A percentile compares a stretch with the other conserved stretches of the same genome.
These are phyloP conservation scores for Auricularia heimuer DNA, from an alignment of 768 basidiomycete species.

Conservation along the genomic window DNA sequence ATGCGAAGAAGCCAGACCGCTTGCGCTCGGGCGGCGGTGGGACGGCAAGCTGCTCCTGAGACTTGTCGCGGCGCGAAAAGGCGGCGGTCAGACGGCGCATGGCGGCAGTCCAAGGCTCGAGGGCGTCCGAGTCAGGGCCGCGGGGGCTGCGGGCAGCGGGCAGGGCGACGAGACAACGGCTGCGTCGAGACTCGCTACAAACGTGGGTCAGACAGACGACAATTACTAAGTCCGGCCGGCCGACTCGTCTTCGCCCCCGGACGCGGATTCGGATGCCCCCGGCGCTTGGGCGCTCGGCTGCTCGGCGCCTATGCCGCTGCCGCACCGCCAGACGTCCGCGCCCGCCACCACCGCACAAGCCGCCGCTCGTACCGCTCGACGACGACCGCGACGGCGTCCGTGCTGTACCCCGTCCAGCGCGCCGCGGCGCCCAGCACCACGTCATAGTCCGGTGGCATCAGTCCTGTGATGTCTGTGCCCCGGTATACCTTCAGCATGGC, in stretches of 20 bases:
- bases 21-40: not conserved
- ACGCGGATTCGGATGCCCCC: no score
- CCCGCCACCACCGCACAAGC: slow-evolving; percentile 40
- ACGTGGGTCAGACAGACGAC: no score
- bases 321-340: not conserved
- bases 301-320: not conserved
- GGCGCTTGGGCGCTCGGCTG: no score
- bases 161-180: no score
- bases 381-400: slow-evolving; percentile 41
- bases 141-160: no score
- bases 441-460: slow-evolving; percentile 40
- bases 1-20: not conserved
- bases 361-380: slow-evolving; percentile 61
- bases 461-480: slow-evolving; percentile 56
- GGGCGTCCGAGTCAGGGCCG: not conserved
- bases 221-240: no score
- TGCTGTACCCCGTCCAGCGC: slow-evolving; percentile 43
- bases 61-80: slow-evolving; percentile 1
- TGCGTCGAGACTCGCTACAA: no score
- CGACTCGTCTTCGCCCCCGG: no score
- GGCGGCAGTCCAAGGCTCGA: not conserved
- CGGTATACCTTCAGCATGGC: slow-evolving; percentile 55
- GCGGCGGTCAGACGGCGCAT: not conserved
- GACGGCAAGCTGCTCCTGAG: not conserved
- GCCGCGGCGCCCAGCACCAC: slow-evolving; percentile 43